Percentiles rank a stretch among this genome's conserved stretches.
Conservation (phyloP, 495 filamentous ascomycete genomes). For the Neurospora sp. region DNA sequence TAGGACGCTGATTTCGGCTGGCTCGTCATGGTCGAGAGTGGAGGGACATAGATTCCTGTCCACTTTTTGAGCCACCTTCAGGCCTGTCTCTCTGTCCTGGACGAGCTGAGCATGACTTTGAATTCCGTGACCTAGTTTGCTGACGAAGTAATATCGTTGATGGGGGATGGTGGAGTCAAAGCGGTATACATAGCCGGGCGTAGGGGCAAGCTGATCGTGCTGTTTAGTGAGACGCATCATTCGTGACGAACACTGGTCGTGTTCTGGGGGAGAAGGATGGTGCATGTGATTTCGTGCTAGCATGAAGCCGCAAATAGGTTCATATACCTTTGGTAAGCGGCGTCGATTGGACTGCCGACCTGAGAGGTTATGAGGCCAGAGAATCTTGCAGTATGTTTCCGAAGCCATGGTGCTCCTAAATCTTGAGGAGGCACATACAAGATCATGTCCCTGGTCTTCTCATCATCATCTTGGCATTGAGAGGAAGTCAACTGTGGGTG, state of each 20-base stretch:
- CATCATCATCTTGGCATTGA: neutral
- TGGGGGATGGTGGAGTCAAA: neutral
- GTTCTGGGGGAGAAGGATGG: neutral
- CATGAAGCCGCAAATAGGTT: neutral
- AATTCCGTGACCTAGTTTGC: neutral
- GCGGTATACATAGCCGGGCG: neutral
- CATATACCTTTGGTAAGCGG: neutral
- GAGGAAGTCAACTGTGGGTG: neutral
- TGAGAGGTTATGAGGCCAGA: neutral
- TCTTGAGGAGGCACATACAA: neutral
- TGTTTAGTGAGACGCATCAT: neutral
- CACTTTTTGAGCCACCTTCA: conserved; percentile 3
- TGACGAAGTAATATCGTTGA: neutral
- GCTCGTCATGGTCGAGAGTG: neutral
- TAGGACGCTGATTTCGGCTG: conserved; percentile 1
- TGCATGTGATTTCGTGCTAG: neutral
- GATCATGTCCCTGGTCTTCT: neutral
- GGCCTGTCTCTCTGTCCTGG: neutral
- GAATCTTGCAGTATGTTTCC: neutral
- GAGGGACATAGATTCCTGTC: neutral
- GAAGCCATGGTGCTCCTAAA: neutral
- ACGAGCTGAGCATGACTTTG: conserved; percentile 6
- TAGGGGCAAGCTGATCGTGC: neutral
- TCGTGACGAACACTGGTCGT: neutral
- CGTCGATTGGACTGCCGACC: neutral